A percentile compares a stretch with the other conserved stretches of the same genome.
Conservation (phyloP, 352 stramenopile genomes). For the Globisporangium cystogenes region DNA sequence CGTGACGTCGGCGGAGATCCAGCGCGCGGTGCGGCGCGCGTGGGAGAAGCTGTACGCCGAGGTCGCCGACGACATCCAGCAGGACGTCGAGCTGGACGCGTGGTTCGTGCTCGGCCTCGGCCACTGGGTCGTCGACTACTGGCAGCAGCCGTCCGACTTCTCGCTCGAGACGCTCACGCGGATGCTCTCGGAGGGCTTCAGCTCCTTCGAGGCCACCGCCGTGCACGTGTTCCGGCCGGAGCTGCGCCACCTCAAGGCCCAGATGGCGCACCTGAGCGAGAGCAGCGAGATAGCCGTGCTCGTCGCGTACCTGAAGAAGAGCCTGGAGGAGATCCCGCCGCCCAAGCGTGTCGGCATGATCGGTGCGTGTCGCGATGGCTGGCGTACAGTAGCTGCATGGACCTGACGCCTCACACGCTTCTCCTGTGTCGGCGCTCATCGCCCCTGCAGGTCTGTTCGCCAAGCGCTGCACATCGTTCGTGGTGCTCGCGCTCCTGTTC, state of each 20-base stretch:
- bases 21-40: constrained; percentile 2
- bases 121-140: constrained; percentile 76
- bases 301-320: constrained; percentile 63
- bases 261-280: constrained; percentile 37
- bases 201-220: constrained; percentile 43
- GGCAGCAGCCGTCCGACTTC: constrained; percentile 75
- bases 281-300: constrained; percentile 48
- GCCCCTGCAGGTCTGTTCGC: constrained; percentile 30
- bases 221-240: constrained; percentile 51
- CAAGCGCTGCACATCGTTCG: constrained; percentile 62
- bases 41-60: constrained; percentile 8
- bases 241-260: constrained; percentile 33
- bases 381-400: too few species aligned
- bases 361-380: too few species aligned
- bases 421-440: too few species aligned
- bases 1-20: constrained; percentile 22
- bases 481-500: constrained; percentile 37
- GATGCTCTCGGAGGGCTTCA: constrained; percentile 54
- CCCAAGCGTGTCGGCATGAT: constrained; percentile 28
- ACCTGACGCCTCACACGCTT: not conserved
- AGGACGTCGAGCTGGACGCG: constrained; percentile 59
- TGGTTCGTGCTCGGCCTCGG: constrained; percentile 65
- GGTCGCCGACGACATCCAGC: constrained; percentile 33
- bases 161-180: constrained; percentile 61
- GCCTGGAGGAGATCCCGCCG: constrained; percentile 43